Percentiles rank a stretch among this genome's conserved stretches.
These are phyloP conservation scores for Cyberlindnera americana DNA, from an alignment of 805 yeast genomes.

Conservation along the genomic window DNA sequence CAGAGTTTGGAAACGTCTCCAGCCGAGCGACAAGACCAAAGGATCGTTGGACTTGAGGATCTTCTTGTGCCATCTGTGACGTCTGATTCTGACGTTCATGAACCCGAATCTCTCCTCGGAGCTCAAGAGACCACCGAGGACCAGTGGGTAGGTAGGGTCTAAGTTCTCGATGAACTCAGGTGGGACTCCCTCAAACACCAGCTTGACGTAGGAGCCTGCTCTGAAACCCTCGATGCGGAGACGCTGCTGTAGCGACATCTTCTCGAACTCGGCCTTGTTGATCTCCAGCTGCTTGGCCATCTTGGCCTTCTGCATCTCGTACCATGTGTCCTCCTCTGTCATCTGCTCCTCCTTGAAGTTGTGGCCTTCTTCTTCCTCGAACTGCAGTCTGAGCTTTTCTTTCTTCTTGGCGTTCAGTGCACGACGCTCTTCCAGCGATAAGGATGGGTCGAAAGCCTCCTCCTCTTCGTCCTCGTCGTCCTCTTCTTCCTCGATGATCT, in stretches of 20 bases:
- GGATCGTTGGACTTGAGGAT: slow-evolving; percentile 95
- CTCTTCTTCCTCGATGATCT: slow-evolving; percentile 39
- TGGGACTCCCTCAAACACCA: slow-evolving; percentile 80
- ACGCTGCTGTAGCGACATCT: slow-evolving; percentile 74
- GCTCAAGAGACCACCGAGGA: slow-evolving; percentile 86
- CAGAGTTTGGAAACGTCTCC: slow-evolving; percentile 97
- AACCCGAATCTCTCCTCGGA: slow-evolving; percentile 93
- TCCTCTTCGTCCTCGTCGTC: slow-evolving; percentile 37
- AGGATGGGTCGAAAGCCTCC: slow-evolving; percentile 31
- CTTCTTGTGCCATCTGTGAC: slow-evolving; percentile 99
- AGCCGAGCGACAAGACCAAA: slow-evolving; percentile 85
- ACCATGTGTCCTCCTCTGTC: slow-evolving; percentile 92
- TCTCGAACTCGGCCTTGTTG: slow-evolving; percentile 73
- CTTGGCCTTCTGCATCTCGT: slow-evolving; percentile 93
- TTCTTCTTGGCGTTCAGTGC: slow-evolving; percentile 82
- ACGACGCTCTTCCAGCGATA: slow-evolving; percentile 72
- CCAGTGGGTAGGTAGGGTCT: slow-evolving; percentile 79
- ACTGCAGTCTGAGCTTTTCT: slow-evolving; percentile 82
- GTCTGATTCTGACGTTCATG: slow-evolving; percentile 88
- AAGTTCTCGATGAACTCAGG: slow-evolving; percentile 88
- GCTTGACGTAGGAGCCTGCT: slow-evolving; percentile 91
- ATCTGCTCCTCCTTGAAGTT: slow-evolving; percentile 80
- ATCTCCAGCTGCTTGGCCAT: slow-evolving; percentile 95
- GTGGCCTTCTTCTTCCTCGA: slow-evolving; percentile 76
- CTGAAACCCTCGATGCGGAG: slow-evolving; percentile 83